Conservation (phyloP, 495 filamentous ascomycete species). For the Talaromyces borbonicus region DNA sequence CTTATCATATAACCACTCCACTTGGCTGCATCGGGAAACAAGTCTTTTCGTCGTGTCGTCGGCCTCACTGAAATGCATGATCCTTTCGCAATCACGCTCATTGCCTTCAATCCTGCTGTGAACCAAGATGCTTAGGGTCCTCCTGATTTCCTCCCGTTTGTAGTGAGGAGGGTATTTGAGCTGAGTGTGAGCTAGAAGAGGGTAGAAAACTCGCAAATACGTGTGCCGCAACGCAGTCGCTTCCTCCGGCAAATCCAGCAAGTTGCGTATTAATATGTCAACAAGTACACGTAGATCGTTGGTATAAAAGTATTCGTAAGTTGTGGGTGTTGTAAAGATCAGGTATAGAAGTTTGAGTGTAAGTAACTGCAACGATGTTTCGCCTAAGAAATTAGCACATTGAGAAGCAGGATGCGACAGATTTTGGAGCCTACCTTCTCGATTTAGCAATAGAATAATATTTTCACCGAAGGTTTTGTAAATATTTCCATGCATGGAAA, state of each 20-base stretch:
- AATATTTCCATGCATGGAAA: conserved; percentile 64
- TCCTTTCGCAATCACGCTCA: conserved; percentile 32
- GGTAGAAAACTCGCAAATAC: conserved; percentile 93
- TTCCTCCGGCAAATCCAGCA: conserved; percentile 83
- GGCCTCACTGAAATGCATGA: conserved; percentile 77
- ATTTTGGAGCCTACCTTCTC: conserved; percentile 77
- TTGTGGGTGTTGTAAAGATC: conserved; percentile 81
- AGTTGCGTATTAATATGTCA: conserved; percentile 91
- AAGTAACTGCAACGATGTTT: conserved; percentile 84
- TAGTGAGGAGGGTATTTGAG: conserved; percentile 76
- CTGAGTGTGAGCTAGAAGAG: conserved; percentile 83
- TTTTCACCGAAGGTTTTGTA: conserved; percentile 98
- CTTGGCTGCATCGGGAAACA: conserved; percentile 68
- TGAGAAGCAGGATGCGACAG: too few relatives aligned
- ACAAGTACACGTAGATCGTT: conserved; percentile 92
- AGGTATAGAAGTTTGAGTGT: conserved; percentile 94
- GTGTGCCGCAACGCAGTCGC: conserved; percentile 77
- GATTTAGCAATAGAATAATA: conserved; percentile 90
- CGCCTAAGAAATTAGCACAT: conserved; percentile 46
- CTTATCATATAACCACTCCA: conserved; percentile 63
- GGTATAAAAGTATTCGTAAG: conserved; percentile 96
- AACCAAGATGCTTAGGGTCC: conserved; percentile 58
- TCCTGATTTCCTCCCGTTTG: conserved; percentile 78
- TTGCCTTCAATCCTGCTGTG: conserved; percentile 27
- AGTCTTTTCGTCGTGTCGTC: conserved; percentile 85